Evolutionary conservation across 371 early-diverging fungal genomes (phyloP), one percentile per base, ranked within the genome.

Genomic region (Umbelopsis sp.): DNA sequence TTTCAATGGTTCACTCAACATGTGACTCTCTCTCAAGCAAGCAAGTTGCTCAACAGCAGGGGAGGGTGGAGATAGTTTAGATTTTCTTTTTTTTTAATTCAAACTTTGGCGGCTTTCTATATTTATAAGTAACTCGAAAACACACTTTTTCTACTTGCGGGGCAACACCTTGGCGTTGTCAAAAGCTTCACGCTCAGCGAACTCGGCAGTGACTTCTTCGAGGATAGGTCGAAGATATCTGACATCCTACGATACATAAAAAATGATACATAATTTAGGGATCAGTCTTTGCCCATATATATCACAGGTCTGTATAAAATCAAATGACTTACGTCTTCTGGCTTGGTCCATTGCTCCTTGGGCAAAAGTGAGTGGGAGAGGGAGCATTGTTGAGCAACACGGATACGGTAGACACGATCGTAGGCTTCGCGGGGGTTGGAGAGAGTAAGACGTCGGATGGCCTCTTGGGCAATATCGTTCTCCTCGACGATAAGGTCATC

Each of bases 401-500:
- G 88, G 76, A 92, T 85, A 73, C 98, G 94, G 84, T 89, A 95
- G 68, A 87, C 83, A 76, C 98, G 92, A 66, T 85, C 91, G 73
- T 89, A 87, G 37, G 80, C 80, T 70, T 91, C 94, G 38, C 88
- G 77, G 41, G 84, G 84, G 20, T 80, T 75, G 46, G 80, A 76
- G 46, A 86, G 89, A 38, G 92, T 87, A 37, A 98, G 86, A 52
- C 98, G 92, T 71, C 91, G 84, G 65, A 98, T 78, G 37, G 98
- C 98, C 80, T 95, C 94, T 76, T 91, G 85, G 51, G 94, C 92
- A 46, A 94, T 76, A 24, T 87, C 89, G 64, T 83, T 90, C 78
- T 98, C 97, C 68, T 96, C 96, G 62, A 89, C 86, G 79, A 96
- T 80, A 68, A 97, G 78, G 79, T 98, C 98, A 85, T 98, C 98